Percentiles rank a stretch among this genome's conserved stretches.
These are phyloP conservation scores for Paxillus rubicundulus DNA, from an alignment of 768 basidiomycete species.

Conservation along the genomic window DNA sequence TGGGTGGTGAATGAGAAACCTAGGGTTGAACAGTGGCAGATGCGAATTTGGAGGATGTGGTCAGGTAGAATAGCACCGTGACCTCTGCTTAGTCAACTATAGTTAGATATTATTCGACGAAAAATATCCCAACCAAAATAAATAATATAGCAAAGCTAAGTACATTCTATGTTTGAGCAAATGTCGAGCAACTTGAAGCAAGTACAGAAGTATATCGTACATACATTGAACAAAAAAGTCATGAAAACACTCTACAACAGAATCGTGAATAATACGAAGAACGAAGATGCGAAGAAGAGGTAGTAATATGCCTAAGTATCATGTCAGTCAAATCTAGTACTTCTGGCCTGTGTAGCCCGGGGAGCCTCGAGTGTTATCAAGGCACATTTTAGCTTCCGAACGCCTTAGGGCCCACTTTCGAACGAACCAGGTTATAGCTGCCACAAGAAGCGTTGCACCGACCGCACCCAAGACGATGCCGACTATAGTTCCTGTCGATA, in stretches of 20 bases:
- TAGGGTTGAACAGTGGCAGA: conserved; percentile 5
- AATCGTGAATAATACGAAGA: conserved; percentile 4
- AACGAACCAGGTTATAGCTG: conserved; percentile 42
- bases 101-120: too few species aligned
- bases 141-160: too few species aligned
- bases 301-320: background rate
- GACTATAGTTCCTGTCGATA: conserved; percentile 31
- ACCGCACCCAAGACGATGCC: conserved; percentile 55
- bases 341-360: conserved; percentile 18
- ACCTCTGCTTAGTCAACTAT: conserved; percentile 24
- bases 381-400: conserved; percentile 20
- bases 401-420: conserved; percentile 47
- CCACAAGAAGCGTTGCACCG: conserved; percentile 43
- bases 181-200: background rate
- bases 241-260: background rate
- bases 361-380: conserved; percentile 18
- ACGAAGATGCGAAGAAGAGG: background rate
- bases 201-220: too few species aligned
- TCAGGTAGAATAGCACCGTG: conserved; percentile 11
- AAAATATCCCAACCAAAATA: background rate
- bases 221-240: background rate
- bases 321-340: background rate
- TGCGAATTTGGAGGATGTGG: conserved; percentile 13
- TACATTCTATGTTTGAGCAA: too few species aligned
- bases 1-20: conserved; percentile 5